A percentile compares a stretch with the other conserved stretches of the same genome.
Evolutionary conservation across 257 asterid genomes (phyloP).

Genomic region (Forsythia viridissima): DNA sequence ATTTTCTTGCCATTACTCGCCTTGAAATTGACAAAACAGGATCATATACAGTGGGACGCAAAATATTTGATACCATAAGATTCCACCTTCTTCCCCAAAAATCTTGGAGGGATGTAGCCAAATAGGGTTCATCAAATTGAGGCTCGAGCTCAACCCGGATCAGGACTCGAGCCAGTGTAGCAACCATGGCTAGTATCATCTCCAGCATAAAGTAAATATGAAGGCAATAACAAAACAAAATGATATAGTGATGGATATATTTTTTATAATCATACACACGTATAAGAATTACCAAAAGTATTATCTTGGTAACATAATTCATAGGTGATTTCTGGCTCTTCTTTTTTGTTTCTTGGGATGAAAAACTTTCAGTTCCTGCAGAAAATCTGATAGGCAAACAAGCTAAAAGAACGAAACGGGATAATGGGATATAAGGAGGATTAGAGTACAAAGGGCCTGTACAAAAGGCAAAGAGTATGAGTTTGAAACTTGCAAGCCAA

Average conservation of each 20-base stretch:
- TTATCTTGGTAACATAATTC: constrained; percentile 25
- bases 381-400: constrained; percentile 49
- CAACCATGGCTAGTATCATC: constrained; percentile 31
- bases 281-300: constrained; percentile 23
- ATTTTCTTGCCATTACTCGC: not conserved
- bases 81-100: constrained; percentile 78
- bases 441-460: constrained; percentile 44
- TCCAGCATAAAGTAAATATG: constrained; percentile 50
- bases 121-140: constrained; percentile 50
- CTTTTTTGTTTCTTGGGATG: not conserved
- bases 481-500: constrained; percentile 56
- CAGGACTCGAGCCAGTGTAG: constrained; percentile 16
- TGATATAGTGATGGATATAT: constrained; percentile 30
- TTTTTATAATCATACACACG: constrained; percentile 23
- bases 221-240: constrained; percentile 33
- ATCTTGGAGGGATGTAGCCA: constrained; percentile 56
- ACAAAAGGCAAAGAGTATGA: constrained; percentile 48
- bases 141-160: constrained; percentile 42
- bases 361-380: not conserved
- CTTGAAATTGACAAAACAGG: constrained; percentile 27
- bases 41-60: constrained; percentile 35
- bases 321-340: constrained; percentile 20
- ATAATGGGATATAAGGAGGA: constrained; percentile 31
- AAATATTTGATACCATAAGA: constrained; percentile 45
- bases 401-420: constrained; percentile 48